Base-by-base conservation (phyloP, 2,329 filamentous ascomycete genomes). In the Cladophialophora immunda region DNA sequence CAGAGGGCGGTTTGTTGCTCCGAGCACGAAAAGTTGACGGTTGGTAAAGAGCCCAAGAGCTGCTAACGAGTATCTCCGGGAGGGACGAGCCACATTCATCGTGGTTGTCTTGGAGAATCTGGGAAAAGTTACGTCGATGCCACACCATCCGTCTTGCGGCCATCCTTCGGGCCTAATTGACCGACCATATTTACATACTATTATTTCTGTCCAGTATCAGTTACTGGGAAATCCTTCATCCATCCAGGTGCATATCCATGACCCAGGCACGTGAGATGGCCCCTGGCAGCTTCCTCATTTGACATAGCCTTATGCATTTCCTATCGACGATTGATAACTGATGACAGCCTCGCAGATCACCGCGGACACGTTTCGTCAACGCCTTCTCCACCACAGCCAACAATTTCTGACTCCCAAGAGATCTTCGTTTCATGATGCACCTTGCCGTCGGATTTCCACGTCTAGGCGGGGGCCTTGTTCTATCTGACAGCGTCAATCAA, bases 271-370 rank as follows among this genome's bases (percentile, higher is more conserved):
- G 45, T 27, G 45, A 25, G 17, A 50, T 13, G 11, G 19, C 41
- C 22, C 19, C 45, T 41, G 45, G 45, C 34, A 65, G 45, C 62
- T 66, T 66, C 64, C 58, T 30, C 25, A 54, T 66, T 66, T 4
- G 64, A 58, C 17, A 54, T 66, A 66, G 62, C 27, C 36, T 60
- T 22, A 53, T 45, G 38, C 30, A 47, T 47, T 64, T 45, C 32
- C 27, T 65, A 53, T 59, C 54, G n/a, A 54, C 25, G 45, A 13
- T 52, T 58, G 56, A 59, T 58, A 64, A 64, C 62, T 50, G 34
- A 36, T 50, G 11, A 56, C 62, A 68, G 66, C 66, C 66, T 68
- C 66, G 66, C 66, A 65, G 52, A 65, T 68, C 66, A 65, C 61
- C 66, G 66, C 55, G 15, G 30, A 59, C 36, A 32, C 60, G 50